Conservation (phyloP, 2,329 filamentous ascomycete genomes). For the Allantophomopsis cytisporea region DNA sequence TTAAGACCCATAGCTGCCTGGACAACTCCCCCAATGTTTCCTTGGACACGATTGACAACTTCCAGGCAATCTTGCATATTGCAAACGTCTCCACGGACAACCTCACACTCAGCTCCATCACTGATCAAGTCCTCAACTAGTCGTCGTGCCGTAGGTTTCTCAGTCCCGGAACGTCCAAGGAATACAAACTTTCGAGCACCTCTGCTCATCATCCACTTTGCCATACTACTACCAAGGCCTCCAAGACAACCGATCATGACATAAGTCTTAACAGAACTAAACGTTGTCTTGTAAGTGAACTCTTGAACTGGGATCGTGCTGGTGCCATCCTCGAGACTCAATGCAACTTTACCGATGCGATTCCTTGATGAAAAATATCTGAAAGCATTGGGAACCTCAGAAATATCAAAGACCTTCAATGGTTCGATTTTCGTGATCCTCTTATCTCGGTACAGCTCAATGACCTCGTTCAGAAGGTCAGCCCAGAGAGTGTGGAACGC, state of each 20-base stretch:
- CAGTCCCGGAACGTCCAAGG: constrained; percentile 4
- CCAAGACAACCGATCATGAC: constrained; percentile 6
- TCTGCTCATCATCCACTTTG: constrained; percentile 3
- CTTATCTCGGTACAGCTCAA: no score
- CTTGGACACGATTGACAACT: constrained; percentile 4
- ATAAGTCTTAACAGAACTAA: constrained; percentile 4
- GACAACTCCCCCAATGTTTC: constrained; percentile 25
- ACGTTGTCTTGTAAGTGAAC: no score
- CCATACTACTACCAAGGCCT: constrained; percentile 7
- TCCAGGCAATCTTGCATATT: neutral
- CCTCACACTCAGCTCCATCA: constrained; percentile 7
- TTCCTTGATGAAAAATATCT: no score
- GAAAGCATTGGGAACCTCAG: no score
- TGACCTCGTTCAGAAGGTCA: no score
- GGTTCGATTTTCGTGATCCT: no score
- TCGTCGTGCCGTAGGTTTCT: constrained; percentile 9
- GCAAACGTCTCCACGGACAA: constrained; percentile 9
- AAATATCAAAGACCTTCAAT: no score
- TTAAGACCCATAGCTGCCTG: constrained; percentile 29
- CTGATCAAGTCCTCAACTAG: constrained; percentile 7
- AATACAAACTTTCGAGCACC: constrained; percentile 4
- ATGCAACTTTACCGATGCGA: no score
- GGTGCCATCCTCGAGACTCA: no score
- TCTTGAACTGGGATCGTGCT: no score
- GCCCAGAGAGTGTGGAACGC: no score